phyloP scores from a whole-genome alignment of 1,284 basidiomycete genomes.

The Ustilago hordei region DNA sequence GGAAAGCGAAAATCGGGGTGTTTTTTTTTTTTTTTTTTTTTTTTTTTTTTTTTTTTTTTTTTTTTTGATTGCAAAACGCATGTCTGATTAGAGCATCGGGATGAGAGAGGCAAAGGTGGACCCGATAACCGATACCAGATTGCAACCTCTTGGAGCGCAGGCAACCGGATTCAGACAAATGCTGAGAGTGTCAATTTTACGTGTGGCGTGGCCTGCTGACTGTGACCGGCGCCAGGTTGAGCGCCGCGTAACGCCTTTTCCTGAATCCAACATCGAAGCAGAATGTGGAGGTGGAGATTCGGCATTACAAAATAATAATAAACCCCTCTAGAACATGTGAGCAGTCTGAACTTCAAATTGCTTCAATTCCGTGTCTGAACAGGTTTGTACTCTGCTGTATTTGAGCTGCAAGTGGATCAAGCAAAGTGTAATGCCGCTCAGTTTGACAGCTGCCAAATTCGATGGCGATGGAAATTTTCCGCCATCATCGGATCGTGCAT shows the following conservation, averaged over 20 bases:
- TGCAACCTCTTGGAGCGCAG: too few relatives aligned
- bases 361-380: neutral
- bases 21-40: too few relatives aligned
- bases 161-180: too few relatives aligned
- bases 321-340: neutral
- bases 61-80: too few relatives aligned
- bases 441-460: constrained; percentile 42
- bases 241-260: constrained; percentile 2
- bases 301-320: neutral
- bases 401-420: neutral
- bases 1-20: neutral
- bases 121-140: too few relatives aligned
- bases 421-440: neutral
- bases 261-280: neutral
- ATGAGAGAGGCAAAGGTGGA: too few relatives aligned
- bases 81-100: too few relatives aligned
- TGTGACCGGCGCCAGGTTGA: neutral
- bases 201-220: neutral
- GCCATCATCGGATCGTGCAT: constrained; percentile 29
- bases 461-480: constrained; percentile 26
- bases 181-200: neutral
- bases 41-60: too few relatives aligned
- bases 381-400: neutral
- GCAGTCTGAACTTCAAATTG: neutral
- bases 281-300: neutral